These are phyloP conservation scores for Hyphopichia wangnamkhiaoensis DNA, from an alignment of 1,139 yeast species.

Conservation along the genomic window DNA sequence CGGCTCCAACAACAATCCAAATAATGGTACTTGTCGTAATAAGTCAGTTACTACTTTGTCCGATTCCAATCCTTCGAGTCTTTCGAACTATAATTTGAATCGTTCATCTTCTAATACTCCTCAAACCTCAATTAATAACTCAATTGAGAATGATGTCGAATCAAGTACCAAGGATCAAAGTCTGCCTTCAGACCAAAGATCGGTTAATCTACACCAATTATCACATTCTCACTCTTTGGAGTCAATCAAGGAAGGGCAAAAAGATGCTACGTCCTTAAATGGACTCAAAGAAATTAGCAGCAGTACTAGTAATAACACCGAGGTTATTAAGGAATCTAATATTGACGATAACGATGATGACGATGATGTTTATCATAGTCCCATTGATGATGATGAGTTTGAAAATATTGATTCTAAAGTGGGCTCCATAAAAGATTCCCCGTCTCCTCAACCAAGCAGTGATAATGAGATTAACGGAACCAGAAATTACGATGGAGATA, in stretches of 20 bases:
- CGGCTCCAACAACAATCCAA: background rate
- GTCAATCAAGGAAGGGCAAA: conserved; percentile 1
- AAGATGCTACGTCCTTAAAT: background rate
- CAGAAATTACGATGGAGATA: background rate
- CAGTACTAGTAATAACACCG: no score
- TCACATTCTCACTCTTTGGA: background rate
- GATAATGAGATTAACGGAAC: background rate
- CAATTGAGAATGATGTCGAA: conserved; percentile 9
- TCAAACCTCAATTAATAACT: conserved; percentile 32
- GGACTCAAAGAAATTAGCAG: conserved; percentile 4
- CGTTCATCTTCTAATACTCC: conserved; percentile 38
- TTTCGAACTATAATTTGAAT: conserved; percentile 28
- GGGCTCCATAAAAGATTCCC: no score
- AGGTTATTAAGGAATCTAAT: no score
- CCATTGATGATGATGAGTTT: background rate
- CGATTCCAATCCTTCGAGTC: conserved; percentile 23
- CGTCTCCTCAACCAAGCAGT: background rate
- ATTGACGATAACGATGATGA: conserved; percentile 1
- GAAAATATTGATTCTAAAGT: background rate
- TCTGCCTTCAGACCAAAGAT: no score
- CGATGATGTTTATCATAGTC: conserved; percentile 1
- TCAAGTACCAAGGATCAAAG: background rate
- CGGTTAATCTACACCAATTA: background rate
- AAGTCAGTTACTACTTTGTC: conserved; percentile 11
- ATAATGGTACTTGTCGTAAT: background rate